phyloP scores from a whole-genome alignment of 352 stramenopile genomes.

The Phytophthora pisi region DNA sequence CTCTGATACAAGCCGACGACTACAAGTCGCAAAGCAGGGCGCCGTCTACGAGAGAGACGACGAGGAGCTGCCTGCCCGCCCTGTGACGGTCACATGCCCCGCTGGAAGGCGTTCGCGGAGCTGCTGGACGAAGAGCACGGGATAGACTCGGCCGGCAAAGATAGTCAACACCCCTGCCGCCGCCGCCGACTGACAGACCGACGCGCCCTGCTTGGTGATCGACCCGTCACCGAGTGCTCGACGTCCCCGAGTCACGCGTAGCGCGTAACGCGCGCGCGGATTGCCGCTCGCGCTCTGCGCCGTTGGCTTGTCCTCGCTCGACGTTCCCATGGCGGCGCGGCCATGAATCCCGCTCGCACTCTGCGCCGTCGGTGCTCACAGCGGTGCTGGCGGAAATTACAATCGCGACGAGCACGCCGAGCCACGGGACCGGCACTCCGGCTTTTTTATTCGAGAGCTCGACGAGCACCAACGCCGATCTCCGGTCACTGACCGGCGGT shows the following conservation, averaged over 20 bases:
- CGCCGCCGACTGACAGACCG: not conserved
- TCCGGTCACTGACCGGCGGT: not conserved
- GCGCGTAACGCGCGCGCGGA: not conserved
- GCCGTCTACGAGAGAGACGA: not conserved
- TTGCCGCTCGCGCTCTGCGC: not conserved
- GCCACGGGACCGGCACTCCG: slow-evolving; percentile 12
- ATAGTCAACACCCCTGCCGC: not conserved
- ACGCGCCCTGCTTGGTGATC: not conserved
- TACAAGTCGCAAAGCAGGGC: slow-evolving; percentile 6
- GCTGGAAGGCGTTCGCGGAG: slow-evolving; percentile 18
- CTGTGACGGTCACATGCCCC: not conserved
- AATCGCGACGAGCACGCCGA: not conserved
- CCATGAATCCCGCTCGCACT: slow-evolving; percentile 13
- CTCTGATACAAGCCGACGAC: too few relatives aligned
- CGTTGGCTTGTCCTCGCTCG: slow-evolving; percentile 18
- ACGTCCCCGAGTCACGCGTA: not conserved
- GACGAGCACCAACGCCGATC: not conserved
- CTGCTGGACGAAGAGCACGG: slow-evolving; percentile 11
- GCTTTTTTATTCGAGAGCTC: slow-evolving; percentile 23
- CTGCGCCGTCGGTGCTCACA: slow-evolving; percentile 8
- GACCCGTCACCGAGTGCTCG: not conserved
- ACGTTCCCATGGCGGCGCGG: slow-evolving; percentile 22
- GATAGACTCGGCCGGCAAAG: slow-evolving; percentile 15
- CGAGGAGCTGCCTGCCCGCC: slow-evolving; percentile 1
- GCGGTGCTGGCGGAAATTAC: slow-evolving; percentile 11